Conservation (phyloP, 1,284 basidiomycete genomes). For the Rugosomyces carneus region DNA sequence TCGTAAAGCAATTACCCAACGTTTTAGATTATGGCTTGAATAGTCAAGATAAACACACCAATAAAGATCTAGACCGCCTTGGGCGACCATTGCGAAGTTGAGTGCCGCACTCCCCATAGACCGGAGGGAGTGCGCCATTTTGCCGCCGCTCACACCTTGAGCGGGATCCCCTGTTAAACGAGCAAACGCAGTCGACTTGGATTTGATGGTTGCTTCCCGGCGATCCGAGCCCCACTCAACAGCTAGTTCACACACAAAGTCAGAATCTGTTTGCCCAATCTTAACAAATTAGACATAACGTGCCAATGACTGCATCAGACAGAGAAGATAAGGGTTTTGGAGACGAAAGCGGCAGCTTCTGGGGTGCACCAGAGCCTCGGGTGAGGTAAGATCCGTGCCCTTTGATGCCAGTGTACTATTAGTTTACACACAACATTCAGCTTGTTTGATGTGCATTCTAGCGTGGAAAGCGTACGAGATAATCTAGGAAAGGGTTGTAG, state of each 20-base stretch:
- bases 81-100: constrained; percentile 79
- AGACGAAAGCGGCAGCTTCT: constrained; percentile 65
- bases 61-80: constrained; percentile 79
- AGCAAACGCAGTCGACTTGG: constrained; percentile 70
- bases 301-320: constrained; percentile 75
- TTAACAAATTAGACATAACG: constrained; percentile 7
- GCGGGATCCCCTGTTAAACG: constrained; percentile 73
- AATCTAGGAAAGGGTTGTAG: constrained; percentile 89
- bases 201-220: constrained; percentile 45
- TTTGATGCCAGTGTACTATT: constrained; percentile 75
- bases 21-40: background rate
- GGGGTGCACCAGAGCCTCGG: constrained; percentile 40
- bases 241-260: constrained; percentile 33
- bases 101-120: constrained; percentile 83
- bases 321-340: constrained; percentile 67
- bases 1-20: background rate
- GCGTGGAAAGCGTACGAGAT: constrained; percentile 44
- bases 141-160: constrained; percentile 61
- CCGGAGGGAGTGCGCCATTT: constrained; percentile 85
- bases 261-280: background rate
- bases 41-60: constrained; percentile 54
- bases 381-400: constrained; percentile 80
- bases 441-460: background rate
- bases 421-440: constrained; percentile 3
- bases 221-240: constrained; percentile 94